These are phyloP conservation scores for Melanopsichium pennsylvanicum DNA, from an alignment of 1,284 basidiomycete species.

Conservation along the genomic window DNA sequence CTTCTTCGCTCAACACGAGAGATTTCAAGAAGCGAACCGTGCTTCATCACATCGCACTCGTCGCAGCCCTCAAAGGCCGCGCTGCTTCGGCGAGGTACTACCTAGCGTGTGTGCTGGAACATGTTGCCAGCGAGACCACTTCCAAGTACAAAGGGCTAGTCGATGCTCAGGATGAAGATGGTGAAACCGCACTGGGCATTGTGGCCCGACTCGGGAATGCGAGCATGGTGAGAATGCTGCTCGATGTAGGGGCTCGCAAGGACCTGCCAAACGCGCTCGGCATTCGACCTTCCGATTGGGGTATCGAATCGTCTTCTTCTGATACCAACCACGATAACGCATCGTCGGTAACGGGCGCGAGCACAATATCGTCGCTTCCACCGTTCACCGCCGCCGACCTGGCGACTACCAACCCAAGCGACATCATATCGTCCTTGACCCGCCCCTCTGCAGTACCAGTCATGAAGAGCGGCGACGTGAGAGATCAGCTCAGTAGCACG, in stretches of 20 bases:
- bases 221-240: conserved; percentile 81
- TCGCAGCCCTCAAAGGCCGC: conserved; percentile 89
- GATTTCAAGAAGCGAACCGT: conserved; percentile 89
- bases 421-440: conserved; percentile 70
- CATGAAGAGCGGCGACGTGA: conserved; percentile 89
- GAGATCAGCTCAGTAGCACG: conserved; percentile 70
- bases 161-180: conserved; percentile 92
- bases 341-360: conserved; percentile 13
- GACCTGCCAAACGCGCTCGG: conserved; percentile 92
- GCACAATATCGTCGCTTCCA: conserved; percentile 31
- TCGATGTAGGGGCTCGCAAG: conserved; percentile 93
- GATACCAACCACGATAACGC: conserved; percentile 21
- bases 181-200: conserved; percentile 94
- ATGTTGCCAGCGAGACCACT: conserved; percentile 68
- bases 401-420: conserved; percentile 68
- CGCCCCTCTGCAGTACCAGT: conserved; percentile 70
- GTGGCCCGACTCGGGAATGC: conserved; percentile 92
- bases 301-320: conserved; percentile 46
- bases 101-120: conserved; percentile 85
- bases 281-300: conserved; percentile 89
- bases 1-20: conserved; percentile 82
- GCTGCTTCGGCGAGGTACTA: conserved; percentile 87
- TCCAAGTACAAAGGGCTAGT: conserved; percentile 72
- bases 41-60: conserved; percentile 90
- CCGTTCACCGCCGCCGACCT: conserved; percentile 49